These are phyloP conservation scores for Colletotrichum musicola DNA, from an alignment of 2,329 filamentous ascomycete genomes.

Conservation along the genomic window DNA sequence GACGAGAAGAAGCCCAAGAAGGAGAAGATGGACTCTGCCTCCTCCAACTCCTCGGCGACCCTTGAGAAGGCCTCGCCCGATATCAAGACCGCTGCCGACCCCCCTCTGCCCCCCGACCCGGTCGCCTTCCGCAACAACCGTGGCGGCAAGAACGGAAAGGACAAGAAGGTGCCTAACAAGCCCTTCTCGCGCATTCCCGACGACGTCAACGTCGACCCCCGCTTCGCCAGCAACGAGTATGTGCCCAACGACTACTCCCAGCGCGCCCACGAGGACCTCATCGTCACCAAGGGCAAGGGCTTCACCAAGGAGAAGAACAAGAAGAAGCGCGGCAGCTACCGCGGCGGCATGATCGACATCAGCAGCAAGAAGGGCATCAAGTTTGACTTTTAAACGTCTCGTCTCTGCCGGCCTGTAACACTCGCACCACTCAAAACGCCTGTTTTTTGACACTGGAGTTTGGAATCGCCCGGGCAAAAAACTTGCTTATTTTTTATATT, in stretches of 20 bases:
- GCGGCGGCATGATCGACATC: constrained; percentile 89
- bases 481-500: not conserved
- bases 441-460: constrained; percentile 29
- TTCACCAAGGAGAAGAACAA: constrained; percentile 99
- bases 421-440: not conserved
- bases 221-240: constrained; percentile 83
- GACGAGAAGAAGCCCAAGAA: constrained; percentile 42
- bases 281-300: constrained; percentile 92
- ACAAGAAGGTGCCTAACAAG: constrained; percentile 67
- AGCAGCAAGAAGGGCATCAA: constrained; percentile 87
- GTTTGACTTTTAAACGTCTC: constrained; percentile 81
- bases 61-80: constrained; percentile 67
- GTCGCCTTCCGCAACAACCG: constrained; percentile 53
- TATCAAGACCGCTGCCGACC: constrained; percentile 54
- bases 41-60: constrained; percentile 58
- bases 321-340: constrained; percentile 92
- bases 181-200: constrained; percentile 84
- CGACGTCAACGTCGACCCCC: constrained; percentile 75
- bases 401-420: constrained; percentile 4
- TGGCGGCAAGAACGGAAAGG: constrained; percentile 53
- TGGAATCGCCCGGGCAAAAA: constrained; percentile 13
- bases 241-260: constrained; percentile 89
- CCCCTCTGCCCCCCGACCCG: constrained; percentile 68
- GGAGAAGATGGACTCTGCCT: constrained; percentile 49
- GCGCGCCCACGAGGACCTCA: constrained; percentile 87